Percentiles rank a stretch among this genome's conserved stretches.
Conservation (phyloP, 345 rosid species). For the Salix koriyanagi region DNA sequence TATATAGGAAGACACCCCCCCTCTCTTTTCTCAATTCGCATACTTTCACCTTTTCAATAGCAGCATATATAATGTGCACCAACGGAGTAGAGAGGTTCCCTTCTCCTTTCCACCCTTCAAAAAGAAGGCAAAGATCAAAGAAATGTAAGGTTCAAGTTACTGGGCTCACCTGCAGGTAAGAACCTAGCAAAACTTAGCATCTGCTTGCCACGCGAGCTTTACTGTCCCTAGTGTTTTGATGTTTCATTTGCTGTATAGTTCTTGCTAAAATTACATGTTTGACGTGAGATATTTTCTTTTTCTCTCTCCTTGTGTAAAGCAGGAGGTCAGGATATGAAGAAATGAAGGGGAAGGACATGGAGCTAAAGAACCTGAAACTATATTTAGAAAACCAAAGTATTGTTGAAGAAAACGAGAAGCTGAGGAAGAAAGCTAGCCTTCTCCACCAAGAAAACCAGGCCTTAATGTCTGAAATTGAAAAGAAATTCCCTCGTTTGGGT, state of each 20-base stretch:
- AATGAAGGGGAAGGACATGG: conserved; percentile 35
- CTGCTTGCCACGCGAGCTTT: not conserved
- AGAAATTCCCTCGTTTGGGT: conserved; percentile 36
- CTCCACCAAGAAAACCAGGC: conserved; percentile 56
- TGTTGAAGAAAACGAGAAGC: conserved; percentile 57
- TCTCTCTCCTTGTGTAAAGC: not conserved
- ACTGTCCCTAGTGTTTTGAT: not conserved
- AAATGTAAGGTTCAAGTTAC: conserved; percentile 41
- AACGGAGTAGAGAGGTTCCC: conserved; percentile 29
- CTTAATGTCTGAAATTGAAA: conserved; percentile 42
- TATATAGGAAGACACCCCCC: conserved; percentile 21
- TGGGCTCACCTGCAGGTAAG: conserved; percentile 39
- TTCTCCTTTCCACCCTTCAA: conserved; percentile 23
- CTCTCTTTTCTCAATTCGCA: not conserved
- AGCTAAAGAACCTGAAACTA: conserved; percentile 54
- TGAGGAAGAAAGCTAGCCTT: conserved; percentile 48
- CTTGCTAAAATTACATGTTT: not conserved
- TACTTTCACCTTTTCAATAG: no score
- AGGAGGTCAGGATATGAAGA: conserved; percentile 29
- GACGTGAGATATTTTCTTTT: no score
- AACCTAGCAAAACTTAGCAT: not conserved
- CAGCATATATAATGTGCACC: conserved; percentile 30
- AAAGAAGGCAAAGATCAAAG: conserved; percentile 34
- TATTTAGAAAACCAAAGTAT: conserved; percentile 57
- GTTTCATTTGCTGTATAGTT: not conserved